Base-by-base conservation (phyloP, 805 yeast genomes). In the Candida krabiensis region DNA sequence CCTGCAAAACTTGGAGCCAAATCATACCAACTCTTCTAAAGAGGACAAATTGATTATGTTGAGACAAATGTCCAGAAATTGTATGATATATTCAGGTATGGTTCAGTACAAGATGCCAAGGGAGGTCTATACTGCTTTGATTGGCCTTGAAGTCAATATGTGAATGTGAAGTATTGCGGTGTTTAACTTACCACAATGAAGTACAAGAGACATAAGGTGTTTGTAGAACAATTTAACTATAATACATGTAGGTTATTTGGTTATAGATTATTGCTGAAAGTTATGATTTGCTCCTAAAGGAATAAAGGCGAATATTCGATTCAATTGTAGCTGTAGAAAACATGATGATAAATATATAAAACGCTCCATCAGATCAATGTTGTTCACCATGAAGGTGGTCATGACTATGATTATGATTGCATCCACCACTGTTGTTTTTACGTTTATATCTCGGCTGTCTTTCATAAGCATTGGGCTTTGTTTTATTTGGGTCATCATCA, bases 11-110 rank as follows among this genome's bases (percentile, higher is more conserved):
- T 48, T 35, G 33, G 45, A 65, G 49, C 67, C 68, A 11, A 43
- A 37, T 11, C 12, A 34, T 11, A 33, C 40, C 25, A 67, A 73
- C 7, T 53, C 68, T 2, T 67, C 75, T 9, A 75, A 74, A 41
- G 73, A 70, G 28, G 77, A 74, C 40, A 84, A 81, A 56, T 62
- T 75, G 15, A 67, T 61, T 3, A 75, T 77, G 28, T 65, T 87
- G 54, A 70, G 70, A 35, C 73, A 73, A 44, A 71, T 83, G 46
- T 88, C 96, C 2, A 83, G 80, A 60, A 88, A 88, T 61, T 85
- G 96, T 61, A 88, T 90, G 89, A 79, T 90, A 3, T 91, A 84
- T 60, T 96, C 97, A 5, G 98, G 97, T 44, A 84, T 91, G 81
- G 83, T 90, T 25, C 95, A 87, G 64, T 89, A 86, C 63, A 82